phyloP scores from a whole-genome alignment of 1,139 yeast species.

The Keqinozyma sinolaborantium region DNA sequence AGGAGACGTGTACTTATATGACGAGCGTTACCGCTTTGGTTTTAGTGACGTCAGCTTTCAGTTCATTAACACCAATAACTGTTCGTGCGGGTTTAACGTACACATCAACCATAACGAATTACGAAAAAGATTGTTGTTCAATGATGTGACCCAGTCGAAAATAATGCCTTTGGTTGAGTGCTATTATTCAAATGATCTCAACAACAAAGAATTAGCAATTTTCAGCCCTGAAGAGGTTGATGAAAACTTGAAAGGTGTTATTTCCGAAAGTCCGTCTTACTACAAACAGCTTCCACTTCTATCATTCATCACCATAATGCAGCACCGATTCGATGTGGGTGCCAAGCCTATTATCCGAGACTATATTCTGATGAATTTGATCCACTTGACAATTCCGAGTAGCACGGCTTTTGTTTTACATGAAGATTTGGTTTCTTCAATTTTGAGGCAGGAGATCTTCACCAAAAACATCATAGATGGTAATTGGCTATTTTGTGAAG shows the following conservation, averaged over 20 bases:
- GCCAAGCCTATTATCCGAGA: conserved; percentile 8
- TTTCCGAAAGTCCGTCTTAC: not conserved
- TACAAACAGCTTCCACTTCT: not conserved
- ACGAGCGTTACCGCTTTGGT: not conserved
- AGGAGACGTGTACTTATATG: not conserved
- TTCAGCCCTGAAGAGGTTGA: no score
- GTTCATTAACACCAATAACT: conserved; percentile 1
- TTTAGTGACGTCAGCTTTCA: conserved; percentile 2
- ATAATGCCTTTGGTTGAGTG: not conserved
- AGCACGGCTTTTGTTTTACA: conserved; percentile 13
- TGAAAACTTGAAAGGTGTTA: conserved; percentile 8
- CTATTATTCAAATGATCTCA: not conserved
- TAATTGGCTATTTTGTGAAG: conserved; percentile 25
- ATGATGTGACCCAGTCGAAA: conserved; percentile 10
- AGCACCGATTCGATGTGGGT: not conserved
- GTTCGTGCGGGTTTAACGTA: conserved; percentile 6
- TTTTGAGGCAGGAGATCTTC: conserved; percentile 30
- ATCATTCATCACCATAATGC: not conserved
- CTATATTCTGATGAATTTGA: conserved; percentile 16
- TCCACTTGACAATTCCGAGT: conserved; percentile 14
- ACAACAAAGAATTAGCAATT: not conserved
- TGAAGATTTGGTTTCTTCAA: conserved; percentile 31
- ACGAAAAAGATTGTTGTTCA: conserved; percentile 18
- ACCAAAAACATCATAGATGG: conserved; percentile 24
- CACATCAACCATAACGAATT: conserved; percentile 15